Base-by-base conservation (phyloP, 495 filamentous ascomycete genomes). In the Penicillium chermesinum region DNA sequence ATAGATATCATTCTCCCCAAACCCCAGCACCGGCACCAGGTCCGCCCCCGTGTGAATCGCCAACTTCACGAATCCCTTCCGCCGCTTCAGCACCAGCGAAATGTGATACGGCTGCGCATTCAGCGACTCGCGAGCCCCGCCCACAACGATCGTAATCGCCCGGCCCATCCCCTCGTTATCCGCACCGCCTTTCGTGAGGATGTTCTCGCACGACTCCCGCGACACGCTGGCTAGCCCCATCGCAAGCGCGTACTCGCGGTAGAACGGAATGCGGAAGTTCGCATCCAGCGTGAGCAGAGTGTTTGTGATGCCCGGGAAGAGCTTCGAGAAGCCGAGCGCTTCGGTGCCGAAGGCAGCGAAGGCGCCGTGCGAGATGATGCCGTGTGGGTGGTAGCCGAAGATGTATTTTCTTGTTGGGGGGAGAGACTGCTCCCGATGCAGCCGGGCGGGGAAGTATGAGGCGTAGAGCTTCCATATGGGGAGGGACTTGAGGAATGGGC, bases 361-460 rank as follows among this genome's bases (percentile, higher is more conserved):
- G 1, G 94, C 93, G 32, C 93, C 93, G 59, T 96, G 88, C 12
- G 86, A 89, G 57, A 98, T 95, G 65, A 98, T 96, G 34, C 93
- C 93, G 63, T 97, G 91, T 0, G 91, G 91, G 60, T 96, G 93
- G 64, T 97, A 96, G 35, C 94, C 93, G 61, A 98, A 95, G 54
- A 98, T 91, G 70, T 97, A 98, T 69, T 97, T 97, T 48, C 89
- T 78, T 2, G 85, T 87, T 0, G 89, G 76, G 12, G 87, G 80
- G 2, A 98, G 81, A 14, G 47, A 69, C 54, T 84, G 75, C 32
- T 87, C 89, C 47, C 91, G 86, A 66, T 97, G 90, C 22, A 98
- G 79, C 22, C 78, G 76, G 10, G 89, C 86, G 1, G 93, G 93
- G 67, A 93, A 98, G 72, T 97, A 98, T 14, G 81, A 85, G 35